Conservation (phyloP, 1,139 yeast species). For the Saccharomyces hybrid region DNA sequence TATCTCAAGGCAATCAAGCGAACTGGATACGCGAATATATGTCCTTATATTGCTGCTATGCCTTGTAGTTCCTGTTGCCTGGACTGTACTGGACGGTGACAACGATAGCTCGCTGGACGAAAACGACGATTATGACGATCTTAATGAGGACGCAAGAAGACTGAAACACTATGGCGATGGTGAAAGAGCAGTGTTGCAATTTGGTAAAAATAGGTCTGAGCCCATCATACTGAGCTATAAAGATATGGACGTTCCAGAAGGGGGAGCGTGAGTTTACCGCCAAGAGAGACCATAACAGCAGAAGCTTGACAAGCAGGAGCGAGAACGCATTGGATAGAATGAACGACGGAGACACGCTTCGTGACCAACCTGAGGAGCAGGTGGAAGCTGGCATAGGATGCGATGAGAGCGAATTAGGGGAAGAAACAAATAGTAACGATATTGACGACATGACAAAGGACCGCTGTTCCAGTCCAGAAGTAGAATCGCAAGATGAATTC, state of each 20-base stretch:
- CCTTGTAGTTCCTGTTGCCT: constrained; percentile 7
- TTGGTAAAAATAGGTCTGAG: constrained; percentile 16
- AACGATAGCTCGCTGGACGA: not conserved
- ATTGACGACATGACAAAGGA: not conserved
- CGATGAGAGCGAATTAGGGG: not conserved
- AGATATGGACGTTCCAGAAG: not conserved
- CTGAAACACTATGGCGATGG: constrained; percentile 10
- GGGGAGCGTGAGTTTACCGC: not conserved
- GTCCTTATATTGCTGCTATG: constrained; percentile 5
- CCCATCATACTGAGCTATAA: constrained; percentile 9
- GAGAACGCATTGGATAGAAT: not conserved
- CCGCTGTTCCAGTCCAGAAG: not conserved
- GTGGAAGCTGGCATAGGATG: not conserved
- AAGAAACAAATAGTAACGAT: not conserved
- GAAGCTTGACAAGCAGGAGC: not conserved
- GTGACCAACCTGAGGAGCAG: not conserved
- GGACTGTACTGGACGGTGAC: constrained; percentile 2
- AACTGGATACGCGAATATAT: constrained; percentile 9
- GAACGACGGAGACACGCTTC: not conserved
- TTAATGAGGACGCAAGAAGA: not conserved
- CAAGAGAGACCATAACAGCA: not conserved
- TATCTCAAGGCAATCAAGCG: constrained; percentile 5
- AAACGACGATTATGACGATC: not conserved
- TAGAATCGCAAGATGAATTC: not conserved
- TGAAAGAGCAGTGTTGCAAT: constrained; percentile 22